phyloP scores from a whole-genome alignment of 2,329 filamentous ascomycete genomes.

The Fusarium nelsonii region DNA sequence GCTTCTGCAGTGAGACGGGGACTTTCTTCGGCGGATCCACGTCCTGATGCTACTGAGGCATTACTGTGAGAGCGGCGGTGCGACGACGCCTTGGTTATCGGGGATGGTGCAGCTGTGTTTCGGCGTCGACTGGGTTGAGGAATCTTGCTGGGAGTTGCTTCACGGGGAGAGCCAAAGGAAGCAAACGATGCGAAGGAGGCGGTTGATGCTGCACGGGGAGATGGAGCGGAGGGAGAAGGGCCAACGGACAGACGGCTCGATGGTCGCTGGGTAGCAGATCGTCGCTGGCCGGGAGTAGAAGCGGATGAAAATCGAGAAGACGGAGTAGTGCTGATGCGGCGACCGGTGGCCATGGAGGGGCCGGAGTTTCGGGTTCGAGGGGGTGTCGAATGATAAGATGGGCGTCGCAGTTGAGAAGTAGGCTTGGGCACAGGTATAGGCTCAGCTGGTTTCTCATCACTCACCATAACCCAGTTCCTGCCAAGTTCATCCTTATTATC shows the following conservation, averaged over 20 bases:
- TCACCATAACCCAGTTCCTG: conserved; percentile 79
- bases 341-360: conserved; percentile 52
- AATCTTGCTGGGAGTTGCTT: conserved; percentile 59
- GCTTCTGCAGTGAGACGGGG: conserved; percentile 74
- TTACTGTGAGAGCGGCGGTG: conserved; percentile 62
- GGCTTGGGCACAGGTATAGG: conserved; percentile 32
- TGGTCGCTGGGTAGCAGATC: conserved; percentile 41
- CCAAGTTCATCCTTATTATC: conserved; percentile 67
- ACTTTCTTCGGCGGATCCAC: conserved; percentile 52
- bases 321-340: conserved; percentile 59
- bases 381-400: conserved; percentile 43
- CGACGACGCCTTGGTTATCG: conserved; percentile 24
- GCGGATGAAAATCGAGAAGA: conserved; percentile 50
- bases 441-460: conserved; percentile 52
- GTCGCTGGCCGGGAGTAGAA: conserved; percentile 45
- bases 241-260: conserved; percentile 61
- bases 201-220: conserved; percentile 47
- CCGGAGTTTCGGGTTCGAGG: conserved; percentile 52
- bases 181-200: conserved; percentile 54
- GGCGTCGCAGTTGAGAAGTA: conserved; percentile 47
- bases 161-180: conserved; percentile 51
- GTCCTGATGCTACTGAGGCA: conserved; percentile 57
- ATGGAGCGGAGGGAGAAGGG: conserved; percentile 32
- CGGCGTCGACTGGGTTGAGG: conserved; percentile 47
- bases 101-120: conserved; percentile 39